A percentile compares a stretch with the other conserved stretches of the same genome.
Conservation (phyloP, 108 stramenopile genomes). For the Conticribra guillardii region DNA sequence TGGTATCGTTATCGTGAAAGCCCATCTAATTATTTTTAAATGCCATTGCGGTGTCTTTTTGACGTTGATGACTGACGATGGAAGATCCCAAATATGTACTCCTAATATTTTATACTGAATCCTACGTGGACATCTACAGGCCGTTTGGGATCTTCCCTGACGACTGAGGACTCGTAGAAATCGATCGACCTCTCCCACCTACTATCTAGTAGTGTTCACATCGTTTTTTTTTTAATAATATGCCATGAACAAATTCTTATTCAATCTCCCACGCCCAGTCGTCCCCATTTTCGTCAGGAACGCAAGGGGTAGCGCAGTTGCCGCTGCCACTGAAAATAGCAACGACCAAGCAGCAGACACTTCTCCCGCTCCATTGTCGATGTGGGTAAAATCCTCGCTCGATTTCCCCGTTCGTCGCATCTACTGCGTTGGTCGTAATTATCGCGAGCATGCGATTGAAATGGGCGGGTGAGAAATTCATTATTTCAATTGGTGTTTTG, state of each 20-base stretch:
- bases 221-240: no score
- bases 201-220: no score
- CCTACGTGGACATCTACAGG: no score
- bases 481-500: conserved; percentile 2
- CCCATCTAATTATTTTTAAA: no score
- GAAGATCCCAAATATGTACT: no score
- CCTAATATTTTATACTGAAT: no score
- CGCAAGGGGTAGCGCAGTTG: background rate
- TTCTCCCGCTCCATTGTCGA: background rate
- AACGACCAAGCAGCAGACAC: background rate
- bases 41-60: no score
- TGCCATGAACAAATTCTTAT: conserved; percentile 32
- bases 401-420: conserved; percentile 78
- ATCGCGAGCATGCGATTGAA: conserved; percentile 86
- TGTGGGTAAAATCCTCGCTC: background rate
- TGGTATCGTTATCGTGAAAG: no score
- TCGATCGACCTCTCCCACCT: no score
- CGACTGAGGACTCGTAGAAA: no score
- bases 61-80: no score
- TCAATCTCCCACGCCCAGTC: conserved; percentile 28
- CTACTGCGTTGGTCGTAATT: conserved; percentile 85
- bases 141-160: no score
- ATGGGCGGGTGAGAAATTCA: conserved; percentile 64
- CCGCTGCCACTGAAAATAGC: background rate
- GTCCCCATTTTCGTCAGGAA: conserved; percentile 22